Conservation (phyloP, 2,329 filamentous ascomycete genomes). For the Leptographium flavum region DNA sequence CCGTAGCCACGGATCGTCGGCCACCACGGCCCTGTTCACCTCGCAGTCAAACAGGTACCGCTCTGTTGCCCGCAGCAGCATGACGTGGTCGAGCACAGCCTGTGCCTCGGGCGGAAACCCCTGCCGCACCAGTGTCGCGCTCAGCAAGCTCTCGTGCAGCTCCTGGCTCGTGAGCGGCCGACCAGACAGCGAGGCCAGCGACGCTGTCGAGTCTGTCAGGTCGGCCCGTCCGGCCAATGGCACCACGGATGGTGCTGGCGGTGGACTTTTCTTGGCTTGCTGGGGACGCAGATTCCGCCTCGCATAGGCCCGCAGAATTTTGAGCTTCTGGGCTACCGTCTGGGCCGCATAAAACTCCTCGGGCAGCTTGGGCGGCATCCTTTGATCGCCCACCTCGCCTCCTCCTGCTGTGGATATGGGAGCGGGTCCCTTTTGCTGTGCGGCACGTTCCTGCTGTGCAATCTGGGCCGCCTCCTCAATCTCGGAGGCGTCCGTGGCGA, state of each 20-base stretch:
- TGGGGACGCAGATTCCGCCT: constrained; percentile 11
- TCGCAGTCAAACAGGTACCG: constrained; percentile 50
- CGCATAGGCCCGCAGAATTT: constrained; percentile 25
- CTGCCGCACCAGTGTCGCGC: constrained; percentile 26
- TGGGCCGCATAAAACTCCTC: constrained; percentile 25
- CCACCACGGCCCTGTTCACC: constrained; percentile 51
- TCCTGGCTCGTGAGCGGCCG: constrained; percentile 25
- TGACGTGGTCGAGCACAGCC: constrained; percentile 38
- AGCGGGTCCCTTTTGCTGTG: constrained; percentile 15
- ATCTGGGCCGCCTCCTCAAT: constrained; percentile 27
- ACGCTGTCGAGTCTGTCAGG: constrained; percentile 9
- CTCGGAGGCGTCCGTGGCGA: constrained; percentile 35
- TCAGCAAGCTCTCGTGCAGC: constrained; percentile 40
- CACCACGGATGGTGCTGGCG: not conserved
- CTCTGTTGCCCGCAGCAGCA: constrained; percentile 45
- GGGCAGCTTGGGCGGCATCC: constrained; percentile 20
- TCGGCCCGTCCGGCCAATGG: not conserved
- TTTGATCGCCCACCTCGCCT: constrained; percentile 13
- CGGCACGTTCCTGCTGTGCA: constrained; percentile 18
- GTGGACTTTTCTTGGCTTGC: constrained; percentile 1
- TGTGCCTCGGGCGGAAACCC: constrained; percentile 37
- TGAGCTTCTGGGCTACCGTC: constrained; percentile 34
- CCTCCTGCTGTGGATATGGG: constrained; percentile 21
- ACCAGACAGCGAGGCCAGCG: constrained; percentile 5
- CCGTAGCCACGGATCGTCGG: constrained; percentile 60